A percentile compares a stretch with the other conserved stretches of the same genome.
Conservation (phyloP, 306 rosid genomes). For the Rosa persica region DNA sequence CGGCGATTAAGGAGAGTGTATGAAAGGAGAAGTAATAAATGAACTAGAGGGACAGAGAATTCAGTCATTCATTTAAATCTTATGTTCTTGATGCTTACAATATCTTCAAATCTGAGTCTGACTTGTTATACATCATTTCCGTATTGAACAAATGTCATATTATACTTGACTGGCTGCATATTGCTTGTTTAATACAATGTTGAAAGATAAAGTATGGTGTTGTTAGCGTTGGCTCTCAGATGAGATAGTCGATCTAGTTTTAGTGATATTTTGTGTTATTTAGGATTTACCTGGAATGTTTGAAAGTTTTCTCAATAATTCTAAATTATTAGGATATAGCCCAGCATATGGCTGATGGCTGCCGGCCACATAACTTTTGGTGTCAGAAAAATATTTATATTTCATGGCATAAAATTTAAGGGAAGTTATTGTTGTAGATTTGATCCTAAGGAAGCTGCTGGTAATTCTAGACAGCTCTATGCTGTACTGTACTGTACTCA, state of each 20-base stretch:
- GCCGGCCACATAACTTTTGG: not conserved
- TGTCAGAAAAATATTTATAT: not conserved
- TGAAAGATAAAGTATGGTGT: not conserved
- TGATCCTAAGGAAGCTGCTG: not conserved
- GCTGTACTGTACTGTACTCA: not conserved
- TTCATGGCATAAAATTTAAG: not conserved
- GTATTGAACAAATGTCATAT: not conserved
- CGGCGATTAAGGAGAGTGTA: not conserved
- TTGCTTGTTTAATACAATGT: constrained; percentile 5
- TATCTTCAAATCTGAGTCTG: not conserved
- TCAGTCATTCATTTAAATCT: not conserved
- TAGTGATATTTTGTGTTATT: not conserved
- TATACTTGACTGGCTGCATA: not conserved
- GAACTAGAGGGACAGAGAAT: not conserved
- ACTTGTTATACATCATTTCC: not conserved
- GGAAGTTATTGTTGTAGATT: not conserved
- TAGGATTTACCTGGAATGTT: not conserved
- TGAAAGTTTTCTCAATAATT: not conserved
- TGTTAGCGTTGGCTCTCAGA: not conserved
- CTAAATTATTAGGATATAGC: not conserved
- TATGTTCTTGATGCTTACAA: not conserved
- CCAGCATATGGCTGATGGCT: not conserved
- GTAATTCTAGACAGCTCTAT: not conserved
- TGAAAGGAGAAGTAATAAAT: not conserved
- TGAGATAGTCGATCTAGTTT: not conserved